Conservation (phyloP, 208 protist genomes). For the Leishmania gerbilli region DNA sequence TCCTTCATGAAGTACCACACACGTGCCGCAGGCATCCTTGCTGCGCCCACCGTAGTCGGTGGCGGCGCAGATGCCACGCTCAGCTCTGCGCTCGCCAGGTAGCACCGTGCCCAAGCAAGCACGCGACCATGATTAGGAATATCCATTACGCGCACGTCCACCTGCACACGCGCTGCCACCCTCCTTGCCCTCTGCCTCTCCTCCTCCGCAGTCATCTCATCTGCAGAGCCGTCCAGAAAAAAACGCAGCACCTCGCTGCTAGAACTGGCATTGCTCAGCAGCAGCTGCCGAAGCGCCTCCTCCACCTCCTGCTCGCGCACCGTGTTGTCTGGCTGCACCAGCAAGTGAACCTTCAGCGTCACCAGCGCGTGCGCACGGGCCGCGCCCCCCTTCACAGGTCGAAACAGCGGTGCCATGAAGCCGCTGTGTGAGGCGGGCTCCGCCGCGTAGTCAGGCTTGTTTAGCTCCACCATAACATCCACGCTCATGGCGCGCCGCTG, state of each 20-base stretch:
- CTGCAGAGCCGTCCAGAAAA: constrained; percentile 5
- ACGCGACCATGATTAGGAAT: constrained; percentile 33
- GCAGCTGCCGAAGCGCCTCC: constrained; percentile 22
- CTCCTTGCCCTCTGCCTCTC: constrained; percentile 13
- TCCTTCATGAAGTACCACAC: constrained; percentile 46
- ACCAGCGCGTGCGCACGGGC: constrained; percentile 22
- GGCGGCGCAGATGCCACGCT: background rate
- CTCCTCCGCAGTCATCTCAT: constrained; percentile 11
- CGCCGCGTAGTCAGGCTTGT: background rate
- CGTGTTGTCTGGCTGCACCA: constrained; percentile 31
- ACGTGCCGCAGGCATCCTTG: constrained; percentile 12
- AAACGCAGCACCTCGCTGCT: constrained; percentile 23
- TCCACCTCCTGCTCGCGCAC: constrained; percentile 32
- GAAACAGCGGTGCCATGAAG: constrained; percentile 5
- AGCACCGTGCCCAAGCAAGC: constrained; percentile 29
- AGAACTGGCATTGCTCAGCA: constrained; percentile 11
- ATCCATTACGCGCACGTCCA: constrained; percentile 32
- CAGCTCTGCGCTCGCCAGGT: background rate
- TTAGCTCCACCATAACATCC: constrained; percentile 34
- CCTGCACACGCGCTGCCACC: constrained; percentile 14
- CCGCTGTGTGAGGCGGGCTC: background rate
- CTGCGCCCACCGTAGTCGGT: background rate
- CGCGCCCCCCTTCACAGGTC: background rate
- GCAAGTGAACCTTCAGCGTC: constrained; percentile 25
- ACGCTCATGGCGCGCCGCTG: constrained; percentile 41